Percentiles rank a stretch among this genome's conserved stretches.
phyloP scores from a whole-genome alignment of 2,329 filamentous ascomycete species.

The Mariannaea elegans region DNA sequence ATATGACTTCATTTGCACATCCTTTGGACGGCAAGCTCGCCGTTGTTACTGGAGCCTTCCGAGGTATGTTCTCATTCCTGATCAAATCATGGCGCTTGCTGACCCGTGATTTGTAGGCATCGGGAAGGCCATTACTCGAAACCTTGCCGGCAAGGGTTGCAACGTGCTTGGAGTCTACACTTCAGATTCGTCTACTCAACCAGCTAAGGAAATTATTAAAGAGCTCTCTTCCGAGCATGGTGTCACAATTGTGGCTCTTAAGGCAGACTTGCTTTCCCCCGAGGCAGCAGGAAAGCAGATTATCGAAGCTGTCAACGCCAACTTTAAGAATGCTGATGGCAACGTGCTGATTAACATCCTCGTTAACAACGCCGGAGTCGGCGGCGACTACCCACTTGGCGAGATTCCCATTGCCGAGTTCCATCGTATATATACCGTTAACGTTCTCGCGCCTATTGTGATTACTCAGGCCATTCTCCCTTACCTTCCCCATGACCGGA shows the following conservation, averaged over 20 bases:
- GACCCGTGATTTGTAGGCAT: no score
- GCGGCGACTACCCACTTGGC: constrained; percentile 67
- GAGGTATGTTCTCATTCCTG: no score
- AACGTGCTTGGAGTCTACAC: constrained; percentile 66
- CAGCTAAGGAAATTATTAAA: not conserved
- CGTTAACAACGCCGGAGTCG: constrained; percentile 80
- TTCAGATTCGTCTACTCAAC: constrained; percentile 56
- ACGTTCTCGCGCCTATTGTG: constrained; percentile 79
- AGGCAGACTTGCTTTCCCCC: constrained; percentile 2
- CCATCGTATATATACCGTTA: constrained; percentile 71
- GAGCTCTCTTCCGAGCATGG: constrained; percentile 6
- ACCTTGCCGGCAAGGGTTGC: constrained; percentile 66
- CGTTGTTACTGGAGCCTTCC: no score
- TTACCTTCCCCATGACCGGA: constrained; percentile 74
- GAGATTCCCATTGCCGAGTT: constrained; percentile 71
- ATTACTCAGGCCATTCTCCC: constrained; percentile 75
- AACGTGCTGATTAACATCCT: constrained; percentile 76
- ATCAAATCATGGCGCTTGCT: no score
- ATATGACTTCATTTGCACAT: no score
- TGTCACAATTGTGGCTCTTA: constrained; percentile 1
- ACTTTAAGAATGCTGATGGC: constrained; percentile 9
- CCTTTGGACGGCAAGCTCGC: no score
- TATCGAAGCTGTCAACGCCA: constrained; percentile 22
- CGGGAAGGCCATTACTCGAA: constrained; percentile 62
- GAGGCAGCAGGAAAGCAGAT: constrained; percentile 15